A percentile compares a stretch with the other conserved stretches of the same genome.
These are phyloP conservation scores for Chrysoporthe austroafricana DNA, from an alignment of 2,329 filamentous ascomycete species.

Conservation along the genomic window DNA sequence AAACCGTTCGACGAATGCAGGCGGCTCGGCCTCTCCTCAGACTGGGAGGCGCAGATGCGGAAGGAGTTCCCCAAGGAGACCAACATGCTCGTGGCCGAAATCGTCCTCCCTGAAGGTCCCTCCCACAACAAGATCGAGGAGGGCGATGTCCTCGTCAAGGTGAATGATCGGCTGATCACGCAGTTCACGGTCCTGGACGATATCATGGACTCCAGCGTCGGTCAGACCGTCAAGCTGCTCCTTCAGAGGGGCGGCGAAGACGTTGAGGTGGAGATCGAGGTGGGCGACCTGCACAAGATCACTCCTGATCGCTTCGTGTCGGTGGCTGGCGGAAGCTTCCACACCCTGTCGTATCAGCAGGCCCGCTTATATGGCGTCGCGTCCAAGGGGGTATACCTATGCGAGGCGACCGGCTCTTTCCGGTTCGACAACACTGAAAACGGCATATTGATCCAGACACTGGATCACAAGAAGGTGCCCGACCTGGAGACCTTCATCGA, in stretches of 20 bases:
- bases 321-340: slow-evolving; percentile 92
- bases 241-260: slow-evolving; percentile 90
- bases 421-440: slow-evolving; percentile 71
- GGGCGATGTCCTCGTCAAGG: slow-evolving; percentile 89
- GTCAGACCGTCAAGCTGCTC: slow-evolving; percentile 74
- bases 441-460: slow-evolving; percentile 90
- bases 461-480: slow-evolving; percentile 90
- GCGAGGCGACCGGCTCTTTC: slow-evolving; percentile 88
- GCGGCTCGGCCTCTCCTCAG: slow-evolving; percentile 78
- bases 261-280: slow-evolving; percentile 79
- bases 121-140: slow-evolving; percentile 87
- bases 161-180: slow-evolving; percentile 90
- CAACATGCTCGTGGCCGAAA: slow-evolving; percentile 95
- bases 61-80: slow-evolving; percentile 88
- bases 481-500: slow-evolving; percentile 88
- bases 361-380: slow-evolving; percentile 94
- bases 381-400: slow-evolving; percentile 90
- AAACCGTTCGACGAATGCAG: slow-evolving; percentile 98
- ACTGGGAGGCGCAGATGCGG: slow-evolving; percentile 86
- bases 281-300: slow-evolving; percentile 90
- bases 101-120: slow-evolving; percentile 88
- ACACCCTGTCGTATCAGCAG: slow-evolving; percentile 96
- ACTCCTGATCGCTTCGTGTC: slow-evolving; percentile 95
- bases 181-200: slow-evolving; percentile 92
- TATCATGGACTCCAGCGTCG: slow-evolving; percentile 87